Percentiles rank a stretch among this genome's conserved stretches.
phyloP scores from a whole-genome alignment of 2,329 filamentous ascomycete species.

The Epichloe brachyelytri region DNA sequence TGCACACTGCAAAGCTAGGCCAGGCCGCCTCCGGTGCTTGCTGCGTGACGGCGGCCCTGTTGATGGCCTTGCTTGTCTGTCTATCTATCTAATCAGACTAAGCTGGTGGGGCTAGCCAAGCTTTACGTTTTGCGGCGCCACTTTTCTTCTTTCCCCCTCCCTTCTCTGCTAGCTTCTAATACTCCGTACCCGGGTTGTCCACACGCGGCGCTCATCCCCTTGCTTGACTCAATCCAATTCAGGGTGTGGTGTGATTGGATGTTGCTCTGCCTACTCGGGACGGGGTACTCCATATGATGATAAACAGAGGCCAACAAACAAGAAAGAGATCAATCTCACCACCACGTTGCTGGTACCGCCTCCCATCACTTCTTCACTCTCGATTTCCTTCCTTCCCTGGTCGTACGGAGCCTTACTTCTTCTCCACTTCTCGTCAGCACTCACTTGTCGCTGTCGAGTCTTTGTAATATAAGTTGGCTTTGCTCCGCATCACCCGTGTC shows the following conservation, averaged over 20 bases:
- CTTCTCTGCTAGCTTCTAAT: neutral
- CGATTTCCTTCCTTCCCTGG: neutral
- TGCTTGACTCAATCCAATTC: neutral
- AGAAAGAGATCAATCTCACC: neutral
- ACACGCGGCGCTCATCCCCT: neutral
- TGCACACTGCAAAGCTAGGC: no score
- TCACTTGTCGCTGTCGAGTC: neutral
- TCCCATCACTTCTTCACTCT: neutral
- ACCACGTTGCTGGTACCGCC: neutral
- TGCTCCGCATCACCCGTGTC: neutral
- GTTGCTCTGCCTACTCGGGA: no score
- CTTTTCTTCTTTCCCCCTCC: neutral
- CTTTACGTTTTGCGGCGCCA: neutral
- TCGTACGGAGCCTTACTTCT: neutral
- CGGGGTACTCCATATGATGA: no score
- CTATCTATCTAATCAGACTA: neutral
- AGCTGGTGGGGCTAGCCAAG: neutral
- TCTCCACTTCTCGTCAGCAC: neutral
- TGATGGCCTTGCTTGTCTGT: neutral
- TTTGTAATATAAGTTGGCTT: neutral
- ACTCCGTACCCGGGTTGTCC: neutral
- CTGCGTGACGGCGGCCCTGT: neutral
- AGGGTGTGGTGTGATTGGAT: no score
- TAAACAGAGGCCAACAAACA: neutral
- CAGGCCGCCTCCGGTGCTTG: neutral